phyloP scores from a whole-genome alignment of 768 basidiomycete species.

The Rhodotorula diobovata region DNA sequence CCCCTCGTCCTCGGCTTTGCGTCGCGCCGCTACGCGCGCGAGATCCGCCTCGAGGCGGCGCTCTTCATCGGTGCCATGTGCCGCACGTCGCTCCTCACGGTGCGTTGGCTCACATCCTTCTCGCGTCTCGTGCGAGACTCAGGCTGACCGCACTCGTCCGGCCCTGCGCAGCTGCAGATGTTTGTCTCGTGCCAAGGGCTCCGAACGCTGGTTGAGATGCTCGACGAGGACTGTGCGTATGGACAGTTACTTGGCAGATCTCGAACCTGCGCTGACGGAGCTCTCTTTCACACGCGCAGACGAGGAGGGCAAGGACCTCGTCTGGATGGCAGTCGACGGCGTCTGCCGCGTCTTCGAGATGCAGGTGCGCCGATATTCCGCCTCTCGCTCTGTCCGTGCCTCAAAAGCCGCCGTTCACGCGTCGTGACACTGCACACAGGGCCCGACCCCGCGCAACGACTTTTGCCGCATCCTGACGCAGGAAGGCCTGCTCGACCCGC shows the following conservation, averaged over 20 bases:
- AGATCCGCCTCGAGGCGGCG: constrained; percentile 91
- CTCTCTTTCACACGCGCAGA: neutral
- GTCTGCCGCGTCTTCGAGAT: constrained; percentile 94
- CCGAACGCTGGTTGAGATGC: constrained; percentile 85
- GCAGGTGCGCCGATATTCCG: constrained; percentile 41
- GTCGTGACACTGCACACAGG: constrained; percentile 52
- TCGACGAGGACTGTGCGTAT: constrained; percentile 84
- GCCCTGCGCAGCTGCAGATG: constrained; percentile 70
- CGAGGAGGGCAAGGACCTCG: constrained; percentile 76
- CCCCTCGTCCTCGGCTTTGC: constrained; percentile 96
- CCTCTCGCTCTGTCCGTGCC: neutral
- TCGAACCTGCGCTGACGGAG: too few species aligned
- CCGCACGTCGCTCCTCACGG: constrained; percentile 81
- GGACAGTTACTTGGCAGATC: too few species aligned
- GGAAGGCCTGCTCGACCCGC: constrained; percentile 87
- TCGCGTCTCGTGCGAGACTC: too few species aligned
- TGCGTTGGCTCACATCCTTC: neutral
- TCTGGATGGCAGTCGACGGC: constrained; percentile 88
- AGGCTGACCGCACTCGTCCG: too few species aligned
- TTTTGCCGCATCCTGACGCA: constrained; percentile 98
- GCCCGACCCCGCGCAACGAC: constrained; percentile 94
- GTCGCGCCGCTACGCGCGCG: constrained; percentile 85
- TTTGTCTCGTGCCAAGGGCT: constrained; percentile 97
- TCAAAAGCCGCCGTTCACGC: too few species aligned
- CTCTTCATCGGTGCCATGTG: constrained; percentile 89